Base-by-base conservation (phyloP, 2,329 filamentous ascomycete species). In the Hypoxylon sp. region DNA sequence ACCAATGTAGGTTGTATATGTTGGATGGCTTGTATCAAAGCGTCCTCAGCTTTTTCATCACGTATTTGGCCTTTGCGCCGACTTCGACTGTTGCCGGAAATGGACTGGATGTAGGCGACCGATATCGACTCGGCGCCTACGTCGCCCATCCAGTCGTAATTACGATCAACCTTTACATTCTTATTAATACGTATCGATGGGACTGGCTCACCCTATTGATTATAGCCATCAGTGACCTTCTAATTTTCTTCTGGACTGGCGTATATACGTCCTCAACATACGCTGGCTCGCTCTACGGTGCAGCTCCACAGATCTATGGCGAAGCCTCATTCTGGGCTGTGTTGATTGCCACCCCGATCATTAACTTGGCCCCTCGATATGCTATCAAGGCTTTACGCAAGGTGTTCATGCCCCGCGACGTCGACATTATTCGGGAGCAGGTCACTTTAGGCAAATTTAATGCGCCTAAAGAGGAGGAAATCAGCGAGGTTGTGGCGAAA, bases 111-210 rank as follows among this genome's bases (percentile, higher is more conserved):
- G 81, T 98, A 24, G 86, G 88, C 65, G 95, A 98, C 73, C 89
- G 93, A 71, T 87, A 89, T 68, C 89, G 94, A 70, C 91, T 99
- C 74, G 96, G 96, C 73, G 87, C 93, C 55, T 96, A 96, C 77
- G 88, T 97, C 72, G 93, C 90, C 2, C 93, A 92, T 61, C 91
- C 92, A 12, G 89, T 93, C 5, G 90, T 99, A 62, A 81, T 97
- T 71, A 90, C 93, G 40, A 96, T 97, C 83, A 99, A 99, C 79
- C 82, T 90, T 63, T 99, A 98, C 81, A 93, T 99, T 71, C 83
- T 99, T 69, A 89, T 98, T 81, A 99, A 99, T 80, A 96, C 92
- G 0, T 98, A 97, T 79, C 89, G 95, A 65, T 99, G 96, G 96
- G 96, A 99, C 78, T 99, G 95, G 95, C 84, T 99, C 73, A 96